A percentile compares a stretch with the other conserved stretches of the same genome.
Conservation (phyloP, 768 basidiomycete genomes). For the Wakefieldia striispora region DNA sequence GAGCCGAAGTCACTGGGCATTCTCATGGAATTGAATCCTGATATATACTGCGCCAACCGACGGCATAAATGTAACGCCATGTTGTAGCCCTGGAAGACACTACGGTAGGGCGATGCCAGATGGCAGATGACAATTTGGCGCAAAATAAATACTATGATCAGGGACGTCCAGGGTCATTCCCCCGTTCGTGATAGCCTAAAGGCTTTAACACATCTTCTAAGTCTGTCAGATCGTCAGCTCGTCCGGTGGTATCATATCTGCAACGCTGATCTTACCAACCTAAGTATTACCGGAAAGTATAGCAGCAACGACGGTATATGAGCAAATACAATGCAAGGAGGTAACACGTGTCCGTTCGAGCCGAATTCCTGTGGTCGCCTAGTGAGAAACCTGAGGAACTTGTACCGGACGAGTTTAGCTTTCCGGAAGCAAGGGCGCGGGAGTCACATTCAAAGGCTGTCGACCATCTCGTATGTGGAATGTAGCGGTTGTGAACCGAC, state of each 20-base stretch:
- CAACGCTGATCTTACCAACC: neutral
- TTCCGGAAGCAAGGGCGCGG: too few species aligned
- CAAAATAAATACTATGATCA: neutral
- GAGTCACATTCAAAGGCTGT: too few species aligned
- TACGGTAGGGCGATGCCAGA: too few species aligned
- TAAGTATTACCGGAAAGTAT: neutral
- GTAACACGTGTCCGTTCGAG: neutral
- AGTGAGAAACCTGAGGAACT: too few species aligned
- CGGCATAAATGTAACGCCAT: too few species aligned
- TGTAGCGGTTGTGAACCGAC: neutral
- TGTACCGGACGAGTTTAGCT: too few species aligned
- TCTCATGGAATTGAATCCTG: neutral
- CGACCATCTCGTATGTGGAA: neutral
- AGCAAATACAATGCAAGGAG: neutral
- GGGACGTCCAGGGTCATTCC: neutral
- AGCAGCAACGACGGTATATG: neutral
- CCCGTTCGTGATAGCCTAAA: neutral
- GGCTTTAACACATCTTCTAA: neutral
- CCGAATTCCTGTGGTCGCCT: too few species aligned
- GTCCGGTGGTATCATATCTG: neutral
- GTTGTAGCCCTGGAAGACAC: too few species aligned
- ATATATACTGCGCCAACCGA: constrained; percentile 1
- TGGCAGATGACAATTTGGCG: too few species aligned
- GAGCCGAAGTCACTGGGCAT: neutral
- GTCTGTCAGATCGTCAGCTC: neutral